Evolutionary conservation across 495 filamentous ascomycete genomes (phyloP).

Genomic region (Aspergillus steynii): DNA sequence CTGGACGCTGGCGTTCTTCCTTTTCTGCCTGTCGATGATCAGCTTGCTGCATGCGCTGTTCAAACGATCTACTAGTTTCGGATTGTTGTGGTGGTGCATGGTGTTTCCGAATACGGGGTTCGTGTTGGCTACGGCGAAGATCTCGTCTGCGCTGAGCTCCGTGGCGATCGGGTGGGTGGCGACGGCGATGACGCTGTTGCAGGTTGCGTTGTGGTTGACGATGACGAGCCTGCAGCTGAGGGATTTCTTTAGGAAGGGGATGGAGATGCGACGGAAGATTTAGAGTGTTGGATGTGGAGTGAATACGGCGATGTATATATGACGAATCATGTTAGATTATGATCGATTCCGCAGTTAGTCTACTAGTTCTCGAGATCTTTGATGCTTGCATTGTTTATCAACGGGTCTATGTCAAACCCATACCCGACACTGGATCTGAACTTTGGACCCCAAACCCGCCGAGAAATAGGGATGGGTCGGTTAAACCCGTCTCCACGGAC

Average conservation of each 20-base stretch:
- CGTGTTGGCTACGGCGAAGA: slow-evolving; percentile 31
- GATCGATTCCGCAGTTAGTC: too few species aligned
- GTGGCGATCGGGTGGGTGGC: slow-evolving; percentile 31
- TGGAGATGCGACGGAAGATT: background rate
- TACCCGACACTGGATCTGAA: too few species aligned
- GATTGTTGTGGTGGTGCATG: slow-evolving; percentile 32
- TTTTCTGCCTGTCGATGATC: slow-evolving; percentile 39
- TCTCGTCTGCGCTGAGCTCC: slow-evolving; percentile 31
- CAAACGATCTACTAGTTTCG: slow-evolving; percentile 26
- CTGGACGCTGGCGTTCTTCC: slow-evolving; percentile 64
- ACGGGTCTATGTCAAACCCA: too few species aligned
- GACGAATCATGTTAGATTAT: too few species aligned
- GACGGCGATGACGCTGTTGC: slow-evolving; percentile 18
- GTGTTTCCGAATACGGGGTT: slow-evolving; percentile 38
- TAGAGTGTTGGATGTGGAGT: background rate
- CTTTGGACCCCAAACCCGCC: too few species aligned
- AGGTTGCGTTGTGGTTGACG: slow-evolving; percentile 16
- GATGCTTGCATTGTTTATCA: too few species aligned
- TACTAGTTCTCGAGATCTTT: too few species aligned
- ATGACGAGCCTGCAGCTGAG: background rate
- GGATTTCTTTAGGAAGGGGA: background rate
- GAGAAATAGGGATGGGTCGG: too few species aligned
- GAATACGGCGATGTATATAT: too few species aligned
- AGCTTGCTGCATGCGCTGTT: slow-evolving; percentile 31
- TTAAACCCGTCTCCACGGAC: too few species aligned